These are phyloP conservation scores for Tuber brumale DNA, from an alignment of 495 filamentous ascomycete species.

Conservation along the genomic window DNA sequence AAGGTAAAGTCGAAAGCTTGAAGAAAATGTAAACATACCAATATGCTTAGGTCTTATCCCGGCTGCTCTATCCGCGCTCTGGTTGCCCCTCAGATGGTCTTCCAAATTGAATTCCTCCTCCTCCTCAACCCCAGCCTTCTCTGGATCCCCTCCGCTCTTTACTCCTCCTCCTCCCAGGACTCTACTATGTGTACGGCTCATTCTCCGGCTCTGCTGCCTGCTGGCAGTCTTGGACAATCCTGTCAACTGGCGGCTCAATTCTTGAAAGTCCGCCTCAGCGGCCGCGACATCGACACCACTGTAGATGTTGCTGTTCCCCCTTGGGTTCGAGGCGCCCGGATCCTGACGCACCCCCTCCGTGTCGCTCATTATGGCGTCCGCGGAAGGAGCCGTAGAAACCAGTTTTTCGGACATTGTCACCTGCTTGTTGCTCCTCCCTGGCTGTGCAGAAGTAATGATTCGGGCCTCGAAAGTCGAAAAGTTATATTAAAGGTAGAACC, in stretches of 20 bases:
- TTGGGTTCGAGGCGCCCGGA: slow-evolving; percentile 32
- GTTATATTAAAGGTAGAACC: background rate
- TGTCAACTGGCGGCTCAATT: slow-evolving; percentile 66
- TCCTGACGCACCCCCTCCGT: slow-evolving; percentile 47
- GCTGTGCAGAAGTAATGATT: background rate
- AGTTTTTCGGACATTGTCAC: background rate
- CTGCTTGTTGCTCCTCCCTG: background rate
- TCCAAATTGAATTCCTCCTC: slow-evolving; percentile 67
- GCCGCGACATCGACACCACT: slow-evolving; percentile 60
- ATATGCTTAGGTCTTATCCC: slow-evolving; percentile 75
- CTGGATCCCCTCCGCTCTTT: slow-evolving; percentile 19
- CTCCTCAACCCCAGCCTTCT: slow-evolving; percentile 24
- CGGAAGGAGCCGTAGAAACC: slow-evolving; percentile 37
- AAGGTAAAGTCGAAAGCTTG: background rate
- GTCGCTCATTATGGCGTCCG: slow-evolving; percentile 44
- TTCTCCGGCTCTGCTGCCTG: slow-evolving; percentile 42
- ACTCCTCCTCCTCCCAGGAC: slow-evolving; percentile 17
- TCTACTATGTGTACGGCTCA: slow-evolving; percentile 46
- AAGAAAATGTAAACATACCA: slow-evolving; percentile 42
- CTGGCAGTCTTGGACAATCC: slow-evolving; percentile 56
- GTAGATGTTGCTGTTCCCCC: slow-evolving; percentile 32
- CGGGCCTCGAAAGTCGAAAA: background rate
- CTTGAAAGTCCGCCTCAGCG: slow-evolving; percentile 70
- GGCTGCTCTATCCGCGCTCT: slow-evolving; percentile 61
- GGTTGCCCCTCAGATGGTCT: slow-evolving; percentile 58